These are phyloP conservation scores for Coemansia reversa DNA, from an alignment of 192 early-diverging fungal genomes.

Conservation along the genomic window DNA sequence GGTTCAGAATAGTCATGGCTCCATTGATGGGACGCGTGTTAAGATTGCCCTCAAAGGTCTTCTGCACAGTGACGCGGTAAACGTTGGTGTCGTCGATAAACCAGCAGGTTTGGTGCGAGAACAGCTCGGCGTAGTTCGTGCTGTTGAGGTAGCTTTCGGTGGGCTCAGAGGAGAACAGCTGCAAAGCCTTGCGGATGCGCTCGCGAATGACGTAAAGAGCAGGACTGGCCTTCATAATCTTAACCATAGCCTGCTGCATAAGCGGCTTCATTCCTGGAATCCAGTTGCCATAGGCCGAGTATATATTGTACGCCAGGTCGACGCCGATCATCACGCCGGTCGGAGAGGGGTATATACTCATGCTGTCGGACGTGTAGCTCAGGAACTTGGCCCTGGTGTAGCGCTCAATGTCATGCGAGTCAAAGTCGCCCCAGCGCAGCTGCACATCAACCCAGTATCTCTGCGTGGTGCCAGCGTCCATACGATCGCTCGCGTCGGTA, in stretches of 20 bases:
- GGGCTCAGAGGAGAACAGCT: conserved; percentile 97
- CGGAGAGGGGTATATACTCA: conserved; percentile 99
- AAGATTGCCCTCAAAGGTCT: conserved; percentile 99
- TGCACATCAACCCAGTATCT: conserved; percentile 99
- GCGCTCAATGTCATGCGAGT: conserved; percentile 98
- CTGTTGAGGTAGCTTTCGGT: conserved; percentile 97
- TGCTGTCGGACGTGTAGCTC: conserved; percentile 97
- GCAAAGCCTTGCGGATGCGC: conserved; percentile 97
- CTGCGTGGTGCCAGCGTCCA: conserved; percentile 95
- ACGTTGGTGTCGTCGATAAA: conserved; percentile 99
- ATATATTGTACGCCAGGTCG: conserved; percentile 95
- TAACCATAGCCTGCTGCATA: conserved; percentile 95
- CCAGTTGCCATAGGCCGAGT: conserved; percentile 96
- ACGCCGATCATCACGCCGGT: conserved; percentile 96
- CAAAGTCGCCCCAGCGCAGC: conserved; percentile 97
- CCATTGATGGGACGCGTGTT: conserved; percentile 99
- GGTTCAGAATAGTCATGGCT: conserved; percentile 98
- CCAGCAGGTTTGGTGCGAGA: conserved; percentile 98
- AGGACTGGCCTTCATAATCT: conserved; percentile 99
- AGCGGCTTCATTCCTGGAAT: conserved; percentile 98
- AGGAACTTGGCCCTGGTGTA: conserved; percentile 98
- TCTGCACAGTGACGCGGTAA: conserved; percentile 99
- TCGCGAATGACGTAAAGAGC: conserved; percentile 96
- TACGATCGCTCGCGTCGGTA: conserved; percentile 90
- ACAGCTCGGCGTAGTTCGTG: conserved; percentile 93